Evolutionary conservation across 345 rosid genomes (phyloP).

Genomic region (Eucalyptus viminalis): DNA sequence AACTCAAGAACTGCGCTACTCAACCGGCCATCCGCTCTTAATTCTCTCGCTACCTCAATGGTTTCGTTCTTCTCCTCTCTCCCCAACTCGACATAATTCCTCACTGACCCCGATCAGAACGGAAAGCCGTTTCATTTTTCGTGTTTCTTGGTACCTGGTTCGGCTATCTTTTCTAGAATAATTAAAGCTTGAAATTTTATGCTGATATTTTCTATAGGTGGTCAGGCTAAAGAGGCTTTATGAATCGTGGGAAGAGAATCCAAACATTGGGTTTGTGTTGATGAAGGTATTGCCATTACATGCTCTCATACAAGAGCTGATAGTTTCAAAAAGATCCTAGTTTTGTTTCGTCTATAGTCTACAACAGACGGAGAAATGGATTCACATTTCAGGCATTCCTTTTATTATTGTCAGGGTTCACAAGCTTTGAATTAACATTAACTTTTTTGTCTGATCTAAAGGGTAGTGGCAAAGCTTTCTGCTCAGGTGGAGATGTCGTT

Average conservation of each 20-base stretch:
- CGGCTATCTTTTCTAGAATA: background rate
- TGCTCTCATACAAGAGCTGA: background rate
- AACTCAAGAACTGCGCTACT: too few species aligned
- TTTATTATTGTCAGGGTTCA: background rate
- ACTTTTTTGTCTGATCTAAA: conserved; percentile 20
- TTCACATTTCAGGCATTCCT: background rate
- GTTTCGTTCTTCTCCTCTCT: too few species aligned
- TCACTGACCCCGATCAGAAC: background rate
- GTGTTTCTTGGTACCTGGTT: background rate
- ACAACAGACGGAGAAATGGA: accelerated
- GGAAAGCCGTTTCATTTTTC: background rate
- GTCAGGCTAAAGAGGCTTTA: conserved; percentile 64
- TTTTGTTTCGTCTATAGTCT: background rate
- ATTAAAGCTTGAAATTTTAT: background rate
- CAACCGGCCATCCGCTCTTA: too few species aligned
- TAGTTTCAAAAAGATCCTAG: background rate
- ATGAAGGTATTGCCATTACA: conserved; percentile 50
- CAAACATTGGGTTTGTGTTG: conserved; percentile 68
- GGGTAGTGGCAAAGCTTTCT: conserved; percentile 83
- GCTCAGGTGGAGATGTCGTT: conserved; percentile 73
- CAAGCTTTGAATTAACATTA: background rate
- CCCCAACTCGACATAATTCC: background rate
- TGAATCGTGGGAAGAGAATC: conserved; percentile 94
- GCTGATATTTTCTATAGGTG: conserved; percentile 21
- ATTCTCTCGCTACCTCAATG: too few species aligned